Base-by-base conservation (phyloP, 306 rosid genomes). In the Myrica gale region DNA sequence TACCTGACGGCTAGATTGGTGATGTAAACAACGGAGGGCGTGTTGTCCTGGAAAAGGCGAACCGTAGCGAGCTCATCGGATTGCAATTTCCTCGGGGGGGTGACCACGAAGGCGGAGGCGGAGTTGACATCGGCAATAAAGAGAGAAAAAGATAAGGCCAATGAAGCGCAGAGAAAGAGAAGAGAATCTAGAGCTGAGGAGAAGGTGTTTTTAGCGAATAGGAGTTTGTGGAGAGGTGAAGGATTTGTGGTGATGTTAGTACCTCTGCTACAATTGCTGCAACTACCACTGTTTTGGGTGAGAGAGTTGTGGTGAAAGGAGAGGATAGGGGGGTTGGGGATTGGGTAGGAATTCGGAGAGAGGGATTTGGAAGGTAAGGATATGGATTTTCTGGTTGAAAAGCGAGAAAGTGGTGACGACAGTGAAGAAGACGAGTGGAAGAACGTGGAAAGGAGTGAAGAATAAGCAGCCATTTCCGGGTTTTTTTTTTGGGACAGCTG, bases 51-150 rank as follows among this genome's bases (percentile, higher is more conserved):
- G 65, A 96, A 90, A 58, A 96, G 93, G 32, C 96, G 92, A 68
- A 96, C 98, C 0, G 99, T 96, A 15, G 99, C 97, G 74, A 92
- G 99, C 83, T 96, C 98, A 81, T 96, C 98, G 68, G 93, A 62
- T 80, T 96, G 96, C 26, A 96, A 58, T 81, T 89, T 96, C 78
- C 92, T 82, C 8, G 90, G 90, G 3, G 96, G 15, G 61, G 89
- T 85, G 75, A 88, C 88, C 7, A 96, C 93, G 71, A 96, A 92
- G 50, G 99, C 97, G 7, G 92, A 78, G 48, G 99, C 96, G 13
- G 93, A 52, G 57, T 90, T 91, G 12, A 82, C 87, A 77, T 87
- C 89, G 26, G 87, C 66, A 47, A 96, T n/a, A 58, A 92, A 69
- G 48, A 96, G 81, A 12, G 93, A 79, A n/a, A 86, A 60, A 5